phyloP scores from a whole-genome alignment of 257 asterid genomes.

The Capsicum baccatum region DNA sequence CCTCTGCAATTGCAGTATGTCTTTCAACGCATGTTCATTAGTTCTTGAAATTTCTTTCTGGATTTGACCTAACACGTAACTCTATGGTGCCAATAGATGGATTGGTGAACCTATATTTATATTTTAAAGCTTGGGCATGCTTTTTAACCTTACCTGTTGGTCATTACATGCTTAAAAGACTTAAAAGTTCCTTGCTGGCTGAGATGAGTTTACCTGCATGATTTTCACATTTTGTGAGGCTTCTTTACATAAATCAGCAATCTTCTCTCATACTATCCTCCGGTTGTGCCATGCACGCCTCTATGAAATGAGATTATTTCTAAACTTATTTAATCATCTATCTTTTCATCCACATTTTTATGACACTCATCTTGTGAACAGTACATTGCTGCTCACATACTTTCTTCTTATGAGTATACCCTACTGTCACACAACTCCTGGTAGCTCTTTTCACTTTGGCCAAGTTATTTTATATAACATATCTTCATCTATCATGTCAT shows the following conservation, averaged over 20 bases:
- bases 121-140: background rate
- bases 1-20: background rate
- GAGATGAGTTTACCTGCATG: slow-evolving; percentile 3
- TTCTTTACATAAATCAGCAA: background rate
- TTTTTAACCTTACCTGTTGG: background rate
- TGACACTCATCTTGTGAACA: slow-evolving; percentile 4
- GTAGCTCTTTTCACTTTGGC: background rate
- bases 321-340: background rate
- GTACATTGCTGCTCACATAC: background rate
- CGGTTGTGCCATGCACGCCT: background rate
- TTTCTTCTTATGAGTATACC: background rate
- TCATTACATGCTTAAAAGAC: background rate
- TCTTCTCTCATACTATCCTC: background rate
- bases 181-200: slow-evolving; percentile 3
- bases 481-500: background rate
- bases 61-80: background rate
- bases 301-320: background rate
- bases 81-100: background rate
- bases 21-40: background rate
- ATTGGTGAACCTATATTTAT: background rate
- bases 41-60: background rate
- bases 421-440: background rate
- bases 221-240: background rate
- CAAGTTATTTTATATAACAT: background rate
- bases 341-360: background rate